A percentile compares a stretch with the other conserved stretches of the same genome.
Conservation (phyloP, 805 yeast species). For the Saturnispora zaruensis region DNA sequence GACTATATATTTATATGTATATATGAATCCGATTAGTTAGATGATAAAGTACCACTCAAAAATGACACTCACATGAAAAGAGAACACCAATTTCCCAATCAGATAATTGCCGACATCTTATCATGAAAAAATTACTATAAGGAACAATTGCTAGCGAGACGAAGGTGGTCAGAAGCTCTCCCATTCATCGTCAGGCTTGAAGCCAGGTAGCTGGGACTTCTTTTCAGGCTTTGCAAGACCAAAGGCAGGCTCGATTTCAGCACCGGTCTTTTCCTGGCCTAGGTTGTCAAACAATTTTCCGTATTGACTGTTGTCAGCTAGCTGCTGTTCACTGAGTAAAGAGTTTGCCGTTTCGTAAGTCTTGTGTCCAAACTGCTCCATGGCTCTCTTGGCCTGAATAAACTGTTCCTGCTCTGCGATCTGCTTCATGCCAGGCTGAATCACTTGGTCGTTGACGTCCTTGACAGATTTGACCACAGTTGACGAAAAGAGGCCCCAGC, state of each 20-base stretch:
- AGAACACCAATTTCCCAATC: background rate
- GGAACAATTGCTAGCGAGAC: background rate
- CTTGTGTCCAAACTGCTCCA: conserved; percentile 91
- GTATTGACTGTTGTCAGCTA: conserved; percentile 35
- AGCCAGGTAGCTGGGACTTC: conserved; percentile 49
- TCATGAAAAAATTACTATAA: background rate
- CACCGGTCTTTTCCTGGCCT: conserved; percentile 33
- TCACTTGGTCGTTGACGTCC: conserved; percentile 81
- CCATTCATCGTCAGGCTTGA: conserved; percentile 52
- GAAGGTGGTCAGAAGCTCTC: conserved; percentile 43
- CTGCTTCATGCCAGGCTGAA: conserved; percentile 83
- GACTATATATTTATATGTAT: background rate
- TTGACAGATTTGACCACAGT: conserved; percentile 74
- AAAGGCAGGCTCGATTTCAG: conserved; percentile 51
- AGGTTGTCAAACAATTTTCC: conserved; percentile 51
- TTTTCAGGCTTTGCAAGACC: conserved; percentile 51
- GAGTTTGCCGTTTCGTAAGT: conserved; percentile 80
- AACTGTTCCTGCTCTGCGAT: conserved; percentile 74
- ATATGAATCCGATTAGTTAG: background rate
- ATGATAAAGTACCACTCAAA: background rate
- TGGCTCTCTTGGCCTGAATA: conserved; percentile 80
- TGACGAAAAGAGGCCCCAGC: conserved; percentile 91
- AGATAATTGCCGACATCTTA: background rate
- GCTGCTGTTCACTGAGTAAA: conserved; percentile 45
- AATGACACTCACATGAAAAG: background rate